Conservation (phyloP, 2,329 filamentous ascomycete genomes). For the Rhytidhysteron rufulum region DNA sequence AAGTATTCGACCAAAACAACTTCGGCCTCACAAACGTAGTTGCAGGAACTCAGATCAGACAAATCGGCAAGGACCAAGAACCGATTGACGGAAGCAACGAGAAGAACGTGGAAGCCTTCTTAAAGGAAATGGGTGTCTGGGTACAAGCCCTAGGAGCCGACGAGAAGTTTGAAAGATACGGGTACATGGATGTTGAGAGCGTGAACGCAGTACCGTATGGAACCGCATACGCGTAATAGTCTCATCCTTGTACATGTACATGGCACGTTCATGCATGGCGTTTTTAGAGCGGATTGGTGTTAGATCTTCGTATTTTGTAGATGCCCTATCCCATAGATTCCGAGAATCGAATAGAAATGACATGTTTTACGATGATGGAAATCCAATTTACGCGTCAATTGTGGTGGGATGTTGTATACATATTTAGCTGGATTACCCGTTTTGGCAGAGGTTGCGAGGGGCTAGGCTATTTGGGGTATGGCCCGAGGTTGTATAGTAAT, state of each 20-base stretch:
- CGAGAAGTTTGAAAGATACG: slow-evolving; percentile 2
- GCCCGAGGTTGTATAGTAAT: too few species aligned
- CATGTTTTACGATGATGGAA: neutral
- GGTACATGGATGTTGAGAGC: neutral
- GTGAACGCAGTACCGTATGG: slow-evolving; percentile 1
- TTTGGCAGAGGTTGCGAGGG: too few species aligned
- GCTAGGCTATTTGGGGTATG: too few species aligned
- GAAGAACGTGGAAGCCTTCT: slow-evolving; percentile 46
- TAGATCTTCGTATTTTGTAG: neutral
- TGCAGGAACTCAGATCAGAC: slow-evolving; percentile 50
- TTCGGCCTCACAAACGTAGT: slow-evolving; percentile 48
- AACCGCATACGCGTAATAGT: neutral
- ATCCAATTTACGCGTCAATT: neutral
- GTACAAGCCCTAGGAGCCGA: neutral
- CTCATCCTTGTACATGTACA: too few species aligned
- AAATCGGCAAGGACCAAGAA: slow-evolving; percentile 51
- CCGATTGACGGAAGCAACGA: slow-evolving; percentile 51
- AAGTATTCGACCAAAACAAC: slow-evolving; percentile 44
- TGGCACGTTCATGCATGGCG: too few species aligned
- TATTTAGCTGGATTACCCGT: too few species aligned
- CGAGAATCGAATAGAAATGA: too few species aligned
- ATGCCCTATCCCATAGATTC: neutral
- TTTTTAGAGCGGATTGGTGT: neutral
- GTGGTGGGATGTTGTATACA: neutral
- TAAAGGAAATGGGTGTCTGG: slow-evolving; percentile 35